Conservation (phyloP, 1,284 basidiomycete species). For the Ustilago lituana region DNA sequence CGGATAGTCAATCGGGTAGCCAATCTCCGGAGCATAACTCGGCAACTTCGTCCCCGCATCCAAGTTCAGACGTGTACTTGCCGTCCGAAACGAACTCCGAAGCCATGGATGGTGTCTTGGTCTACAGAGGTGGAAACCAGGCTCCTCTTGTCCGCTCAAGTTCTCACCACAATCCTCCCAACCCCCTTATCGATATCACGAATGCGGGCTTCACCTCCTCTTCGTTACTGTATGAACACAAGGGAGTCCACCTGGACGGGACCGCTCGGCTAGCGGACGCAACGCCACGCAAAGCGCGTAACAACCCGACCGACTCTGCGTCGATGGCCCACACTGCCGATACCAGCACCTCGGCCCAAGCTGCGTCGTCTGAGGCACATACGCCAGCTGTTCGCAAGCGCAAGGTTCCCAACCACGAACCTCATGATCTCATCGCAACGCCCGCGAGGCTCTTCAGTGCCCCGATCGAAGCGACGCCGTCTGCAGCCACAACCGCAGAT, state of each 20-base stretch:
- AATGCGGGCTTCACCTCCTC: slow-evolving; percentile 1
- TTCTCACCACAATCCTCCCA: background rate
- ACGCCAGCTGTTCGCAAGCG: slow-evolving; percentile 41
- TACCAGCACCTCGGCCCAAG: background rate
- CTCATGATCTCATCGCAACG: slow-evolving; percentile 19
- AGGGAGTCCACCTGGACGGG: background rate
- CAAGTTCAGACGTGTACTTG: slow-evolving; percentile 27
- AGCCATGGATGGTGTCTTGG: slow-evolving; percentile 27
- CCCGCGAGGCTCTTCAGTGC: slow-evolving; percentile 23
- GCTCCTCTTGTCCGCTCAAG: background rate
- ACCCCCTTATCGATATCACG: slow-evolving; percentile 29
- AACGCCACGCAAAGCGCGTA: slow-evolving; percentile 20
- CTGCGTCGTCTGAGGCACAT: slow-evolving; percentile 2
- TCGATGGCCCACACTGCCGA: background rate
- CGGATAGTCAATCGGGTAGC: background rate
- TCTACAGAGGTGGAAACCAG: slow-evolving; percentile 10
- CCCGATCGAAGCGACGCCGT: slow-evolving; percentile 1
- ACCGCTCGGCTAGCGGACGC: background rate
- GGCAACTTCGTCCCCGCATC: background rate
- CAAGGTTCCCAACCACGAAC: slow-evolving; percentile 22
- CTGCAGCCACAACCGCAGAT: too few relatives aligned
- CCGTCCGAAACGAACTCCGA: slow-evolving; percentile 38
- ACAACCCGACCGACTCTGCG: background rate
- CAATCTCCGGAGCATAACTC: background rate
- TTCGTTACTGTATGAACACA: background rate